Evolutionary conservation across 129 eudicot species (phyloP), one percentile per base, ranked within the genome.

Genomic region (Sambucus nigra): DNA sequence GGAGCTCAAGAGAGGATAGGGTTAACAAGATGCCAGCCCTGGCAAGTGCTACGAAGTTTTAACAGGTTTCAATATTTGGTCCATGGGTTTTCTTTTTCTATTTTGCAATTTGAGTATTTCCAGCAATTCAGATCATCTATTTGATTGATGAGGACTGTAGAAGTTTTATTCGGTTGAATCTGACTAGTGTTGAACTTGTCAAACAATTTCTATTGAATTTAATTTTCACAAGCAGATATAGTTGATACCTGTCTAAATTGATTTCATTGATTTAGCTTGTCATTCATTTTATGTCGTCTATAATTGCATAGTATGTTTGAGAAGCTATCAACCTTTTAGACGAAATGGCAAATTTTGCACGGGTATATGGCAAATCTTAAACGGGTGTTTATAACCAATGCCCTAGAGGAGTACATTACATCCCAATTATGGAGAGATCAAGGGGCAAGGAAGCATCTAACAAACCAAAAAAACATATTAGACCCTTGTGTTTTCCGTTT

Each of bases 91-190:
- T 9, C 6, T 28, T 28, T 17, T 31, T 18, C n/a, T 8, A 8
- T 31, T 17, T 31, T 9, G 16, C 45, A 13, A 0, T 0, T 6
- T 16, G 25, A 15, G 17, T 39, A 23, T 59, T n/a, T 59, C 50
- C 53, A 59, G 41, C 56, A 21, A 44, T 15, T n/a, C n/a, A n/a
- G n/a, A n/a, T 44, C 25, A 10, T 17, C 20, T 42, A 26, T 44
- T 25, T 26, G 39, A 10, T 45, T 59, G 53, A 42, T 59, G 53
- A 20, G 52, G 18, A 44, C 40, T 42, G 42, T 44, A 29, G 15
- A 25, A 18, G 50, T 44, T 35, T 19, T 6, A 25, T 51, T 51
- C 14, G 17, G 32, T 51, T 10, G 33, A 51, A 51, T 49, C 38
- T 49, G 49, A n/a, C 13, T 57, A 14, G 26, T 35, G 42, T 7